Conservation (phyloP, 768 basidiomycete genomes). For the Russula abietina region DNA sequence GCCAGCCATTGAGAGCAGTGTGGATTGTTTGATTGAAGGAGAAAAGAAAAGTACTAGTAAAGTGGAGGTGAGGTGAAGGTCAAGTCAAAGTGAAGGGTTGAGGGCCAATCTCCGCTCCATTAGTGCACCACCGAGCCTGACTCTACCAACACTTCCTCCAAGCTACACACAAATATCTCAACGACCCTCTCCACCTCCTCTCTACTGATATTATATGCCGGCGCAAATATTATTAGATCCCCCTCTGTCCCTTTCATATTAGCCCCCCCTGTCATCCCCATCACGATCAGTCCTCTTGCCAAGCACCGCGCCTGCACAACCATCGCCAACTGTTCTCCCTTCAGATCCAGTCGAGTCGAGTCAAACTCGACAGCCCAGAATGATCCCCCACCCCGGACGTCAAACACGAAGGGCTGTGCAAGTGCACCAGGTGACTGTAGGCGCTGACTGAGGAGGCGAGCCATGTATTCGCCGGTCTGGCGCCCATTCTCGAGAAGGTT, state of each 20-base stretch:
- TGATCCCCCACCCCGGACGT: constrained; percentile 76
- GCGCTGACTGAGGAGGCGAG: constrained; percentile 45
- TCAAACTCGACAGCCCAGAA: constrained; percentile 87
- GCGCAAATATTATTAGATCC: constrained; percentile 67
- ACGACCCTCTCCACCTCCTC: constrained; percentile 67
- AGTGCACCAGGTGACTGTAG: constrained; percentile 50
- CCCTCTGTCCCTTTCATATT: constrained; percentile 66
- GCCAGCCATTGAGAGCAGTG: constrained; percentile 68
- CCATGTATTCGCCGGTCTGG: constrained; percentile 54
- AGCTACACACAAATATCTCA: constrained; percentile 54
- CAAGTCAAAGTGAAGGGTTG: constrained; percentile 6
- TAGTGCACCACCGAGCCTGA: not conserved
- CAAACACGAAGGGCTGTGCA: constrained; percentile 63
- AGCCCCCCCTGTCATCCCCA: constrained; percentile 69
- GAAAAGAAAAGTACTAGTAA: not conserved
- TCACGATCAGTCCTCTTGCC: constrained; percentile 59
- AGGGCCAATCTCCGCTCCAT: constrained; percentile 20
- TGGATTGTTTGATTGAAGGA: not conserved
- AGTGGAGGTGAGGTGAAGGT: constrained; percentile 4
- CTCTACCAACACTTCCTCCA: constrained; percentile 52
- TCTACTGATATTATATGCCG: constrained; percentile 71
- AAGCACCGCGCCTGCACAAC: constrained; percentile 65
- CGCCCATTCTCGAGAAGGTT: constrained; percentile 64
- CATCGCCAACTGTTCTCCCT: constrained; percentile 54
- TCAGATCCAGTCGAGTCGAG: constrained; percentile 49